Percentiles rank a stretch among this genome's conserved stretches.
These are phyloP conservation scores for Chytriomyces confervae DNA, from an alignment of 192 early-diverging fungal species.

Conservation along the genomic window DNA sequence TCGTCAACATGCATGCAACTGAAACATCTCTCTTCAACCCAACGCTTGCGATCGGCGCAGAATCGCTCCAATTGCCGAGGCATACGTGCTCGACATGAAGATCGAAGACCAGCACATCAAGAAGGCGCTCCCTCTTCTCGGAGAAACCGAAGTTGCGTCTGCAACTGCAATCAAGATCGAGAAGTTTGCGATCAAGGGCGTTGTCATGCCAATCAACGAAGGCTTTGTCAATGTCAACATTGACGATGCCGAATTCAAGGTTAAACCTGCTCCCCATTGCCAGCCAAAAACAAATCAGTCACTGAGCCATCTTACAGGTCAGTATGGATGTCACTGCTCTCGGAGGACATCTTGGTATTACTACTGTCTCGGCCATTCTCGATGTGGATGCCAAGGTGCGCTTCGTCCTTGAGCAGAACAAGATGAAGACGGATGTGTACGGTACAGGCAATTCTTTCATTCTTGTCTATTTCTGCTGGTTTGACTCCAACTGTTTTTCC, in stretches of 20 bases:
- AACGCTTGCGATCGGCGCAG: not conserved
- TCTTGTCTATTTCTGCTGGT: not conserved
- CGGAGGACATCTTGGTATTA: conserved; percentile 8
- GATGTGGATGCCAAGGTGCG: conserved; percentile 25
- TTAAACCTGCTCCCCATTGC: not conserved
- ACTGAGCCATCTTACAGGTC: not conserved
- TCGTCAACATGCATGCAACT: not conserved
- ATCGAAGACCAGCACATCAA: conserved; percentile 38
- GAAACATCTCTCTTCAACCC: not conserved
- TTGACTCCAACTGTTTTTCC: not conserved
- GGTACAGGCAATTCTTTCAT: not conserved
- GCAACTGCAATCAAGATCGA: conserved; percentile 23
- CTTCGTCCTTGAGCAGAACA: conserved; percentile 8
- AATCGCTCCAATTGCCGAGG: conserved; percentile 34
- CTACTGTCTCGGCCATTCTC: not conserved
- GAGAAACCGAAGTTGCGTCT: conserved; percentile 20
- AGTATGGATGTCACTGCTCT: conserved; percentile 18
- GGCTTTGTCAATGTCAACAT: conserved; percentile 18
- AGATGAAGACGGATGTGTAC: conserved; percentile 29
- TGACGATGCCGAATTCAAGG: conserved; percentile 27
- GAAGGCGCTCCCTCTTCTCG: conserved; percentile 14
- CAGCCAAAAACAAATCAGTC: not conserved
- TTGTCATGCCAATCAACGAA: conserved; percentile 18
- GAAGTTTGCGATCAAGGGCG: conserved; percentile 13
- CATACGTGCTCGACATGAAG: conserved; percentile 6